These are phyloP conservation scores for Trichophyton mentagrophytes DNA, from an alignment of 2,329 filamentous ascomycete species.

Conservation along the genomic window DNA sequence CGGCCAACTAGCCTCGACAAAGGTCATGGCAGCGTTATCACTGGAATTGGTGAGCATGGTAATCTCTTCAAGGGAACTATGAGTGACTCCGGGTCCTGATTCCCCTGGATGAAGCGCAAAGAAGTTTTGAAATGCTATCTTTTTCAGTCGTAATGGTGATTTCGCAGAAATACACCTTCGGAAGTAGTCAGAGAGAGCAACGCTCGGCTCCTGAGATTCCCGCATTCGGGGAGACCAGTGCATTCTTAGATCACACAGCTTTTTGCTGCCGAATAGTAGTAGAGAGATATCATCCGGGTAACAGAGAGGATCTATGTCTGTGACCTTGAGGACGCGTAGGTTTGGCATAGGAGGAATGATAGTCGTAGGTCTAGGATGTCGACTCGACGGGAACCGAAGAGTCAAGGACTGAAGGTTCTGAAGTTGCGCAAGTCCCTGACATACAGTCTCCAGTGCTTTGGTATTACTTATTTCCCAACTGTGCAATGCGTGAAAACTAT, in stretches of 20 bases:
- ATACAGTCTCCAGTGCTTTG: slow-evolving; percentile 47
- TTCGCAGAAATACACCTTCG: slow-evolving; percentile 40
- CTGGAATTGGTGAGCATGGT: slow-evolving; percentile 41
- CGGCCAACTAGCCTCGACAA: slow-evolving; percentile 46
- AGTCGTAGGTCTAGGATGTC: slow-evolving; percentile 45
- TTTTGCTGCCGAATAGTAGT: slow-evolving; percentile 41
- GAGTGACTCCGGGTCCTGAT: slow-evolving; percentile 35
- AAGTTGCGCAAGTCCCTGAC: slow-evolving; percentile 41
- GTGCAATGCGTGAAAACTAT: not conserved
- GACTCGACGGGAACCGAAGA: slow-evolving; percentile 43
- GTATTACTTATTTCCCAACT: slow-evolving; percentile 49
- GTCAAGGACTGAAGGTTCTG: slow-evolving; percentile 41
- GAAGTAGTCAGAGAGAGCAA: slow-evolving; percentile 44
- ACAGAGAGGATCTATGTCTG: slow-evolving; percentile 51
- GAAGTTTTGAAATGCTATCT: slow-evolving; percentile 45
- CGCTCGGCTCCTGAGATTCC: slow-evolving; percentile 44
- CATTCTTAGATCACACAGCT: slow-evolving; percentile 42
- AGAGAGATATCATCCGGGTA: slow-evolving; percentile 51
- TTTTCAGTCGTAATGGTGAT: slow-evolving; percentile 36
- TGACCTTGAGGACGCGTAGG: slow-evolving; percentile 41
- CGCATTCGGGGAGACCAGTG: slow-evolving; percentile 53
- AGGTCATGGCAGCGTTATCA: slow-evolving; percentile 31
- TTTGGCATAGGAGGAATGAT: slow-evolving; percentile 46
- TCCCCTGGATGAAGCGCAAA: slow-evolving; percentile 41
- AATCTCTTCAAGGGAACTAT: slow-evolving; percentile 33